Evolutionary conservation across 2,329 filamentous ascomycete species (phyloP).

Genomic region (Sclerotinia minor): DNA sequence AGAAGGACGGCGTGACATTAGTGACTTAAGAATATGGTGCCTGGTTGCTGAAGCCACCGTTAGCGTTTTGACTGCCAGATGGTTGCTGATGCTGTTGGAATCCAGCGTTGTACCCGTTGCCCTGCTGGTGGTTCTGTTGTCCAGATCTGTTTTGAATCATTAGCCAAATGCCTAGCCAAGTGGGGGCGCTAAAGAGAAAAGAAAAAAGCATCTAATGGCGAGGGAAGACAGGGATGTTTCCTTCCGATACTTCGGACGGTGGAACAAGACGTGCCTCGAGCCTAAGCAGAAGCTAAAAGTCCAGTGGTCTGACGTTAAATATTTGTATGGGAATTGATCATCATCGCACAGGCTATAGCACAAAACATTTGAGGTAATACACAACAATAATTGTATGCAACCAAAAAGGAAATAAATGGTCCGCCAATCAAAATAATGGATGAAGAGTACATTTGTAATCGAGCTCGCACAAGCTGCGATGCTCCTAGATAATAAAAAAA

Average conservation of each 20-base stretch:
- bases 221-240: background rate
- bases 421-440: constrained; percentile 17
- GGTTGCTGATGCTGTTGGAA: constrained; percentile 16
- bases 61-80: background rate
- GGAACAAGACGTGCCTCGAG: background rate
- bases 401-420: constrained; percentile 21
- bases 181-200: background rate
- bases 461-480: constrained; percentile 35
- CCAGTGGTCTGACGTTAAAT: background rate
- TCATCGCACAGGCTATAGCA: constrained; percentile 23
- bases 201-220: background rate
- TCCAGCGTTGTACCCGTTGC: constrained; percentile 14
- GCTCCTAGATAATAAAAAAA: constrained; percentile 30
- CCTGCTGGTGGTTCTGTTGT: background rate
- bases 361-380: constrained; percentile 17
- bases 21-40: background rate
- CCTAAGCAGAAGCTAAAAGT: constrained; percentile 17
- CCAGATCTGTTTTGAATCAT: constrained; percentile 6
- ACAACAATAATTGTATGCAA: constrained; percentile 16
- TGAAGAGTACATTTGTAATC: constrained; percentile 30
- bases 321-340: constrained; percentile 8
- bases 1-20: background rate
- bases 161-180: background rate
- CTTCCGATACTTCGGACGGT: constrained; percentile 15
- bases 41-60: background rate